phyloP scores from a whole-genome alignment of 176 grass and related monocot genomes.

The Oryza glumipatula region DNA sequence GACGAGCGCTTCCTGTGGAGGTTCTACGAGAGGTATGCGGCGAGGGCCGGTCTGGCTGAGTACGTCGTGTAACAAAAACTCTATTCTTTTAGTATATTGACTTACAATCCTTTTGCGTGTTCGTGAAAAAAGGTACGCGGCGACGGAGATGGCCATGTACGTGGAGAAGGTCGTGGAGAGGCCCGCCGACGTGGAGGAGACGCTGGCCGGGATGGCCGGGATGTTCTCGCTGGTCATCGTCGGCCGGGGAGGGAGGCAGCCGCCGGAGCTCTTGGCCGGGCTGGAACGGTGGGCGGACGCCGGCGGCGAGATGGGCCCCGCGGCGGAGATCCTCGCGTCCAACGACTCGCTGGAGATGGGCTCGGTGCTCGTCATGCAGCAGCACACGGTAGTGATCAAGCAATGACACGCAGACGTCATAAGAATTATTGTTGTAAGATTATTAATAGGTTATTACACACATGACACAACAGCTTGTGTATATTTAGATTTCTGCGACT shows the following conservation, averaged over 20 bases:
- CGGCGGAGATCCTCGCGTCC: constrained; percentile 50
- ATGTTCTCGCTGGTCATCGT: constrained; percentile 61
- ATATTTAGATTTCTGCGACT: constrained; percentile 39
- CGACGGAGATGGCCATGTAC: constrained; percentile 53
- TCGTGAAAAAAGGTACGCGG: constrained; percentile 18
- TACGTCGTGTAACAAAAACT: too few species aligned
- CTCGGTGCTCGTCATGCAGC: constrained; percentile 59
- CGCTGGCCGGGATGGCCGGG: constrained; percentile 48
- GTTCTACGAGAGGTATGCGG: constrained; percentile 53
- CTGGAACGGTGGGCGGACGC: constrained; percentile 47
- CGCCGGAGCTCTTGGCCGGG: constrained; percentile 37
- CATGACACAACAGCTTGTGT: constrained; percentile 37
- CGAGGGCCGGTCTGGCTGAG: not conserved
- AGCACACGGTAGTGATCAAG: constrained; percentile 41
- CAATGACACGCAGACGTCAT: not conserved
- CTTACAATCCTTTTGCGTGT: too few species aligned
- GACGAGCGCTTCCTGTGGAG: constrained; percentile 56
- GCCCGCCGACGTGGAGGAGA: constrained; percentile 51
- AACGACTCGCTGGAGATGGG: constrained; percentile 56
- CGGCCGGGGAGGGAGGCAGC: constrained; percentile 46
- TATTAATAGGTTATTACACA: not conserved
- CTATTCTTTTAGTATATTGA: too few species aligned
- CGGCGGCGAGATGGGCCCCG: constrained; percentile 46
- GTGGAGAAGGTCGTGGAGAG: constrained; percentile 63
- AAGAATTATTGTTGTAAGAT: not conserved